phyloP scores from a whole-genome alignment of 805 yeast genomes.

The Debaryomyces hansenii region DNA sequence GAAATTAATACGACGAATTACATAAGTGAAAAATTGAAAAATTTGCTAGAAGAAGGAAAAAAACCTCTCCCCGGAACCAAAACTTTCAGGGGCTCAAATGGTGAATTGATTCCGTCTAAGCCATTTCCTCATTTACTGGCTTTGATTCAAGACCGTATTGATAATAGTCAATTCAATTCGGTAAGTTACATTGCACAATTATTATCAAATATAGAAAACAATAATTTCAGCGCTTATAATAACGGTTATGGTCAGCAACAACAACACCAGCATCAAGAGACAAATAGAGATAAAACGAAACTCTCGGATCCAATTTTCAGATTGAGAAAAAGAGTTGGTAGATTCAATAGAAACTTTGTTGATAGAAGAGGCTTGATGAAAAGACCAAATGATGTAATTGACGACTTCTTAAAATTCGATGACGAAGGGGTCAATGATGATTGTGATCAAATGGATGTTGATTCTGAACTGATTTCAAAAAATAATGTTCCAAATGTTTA shows the following conservation, averaged over 20 bases:
- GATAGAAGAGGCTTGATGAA: constrained; percentile 65
- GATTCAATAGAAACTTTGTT: constrained; percentile 66
- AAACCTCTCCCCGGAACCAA: constrained; percentile 44
- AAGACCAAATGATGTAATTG: constrained; percentile 33
- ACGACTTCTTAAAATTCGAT: constrained; percentile 42
- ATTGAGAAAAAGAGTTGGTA: constrained; percentile 72
- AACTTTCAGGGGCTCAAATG: constrained; percentile 50
- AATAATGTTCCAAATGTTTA: constrained; percentile 38
- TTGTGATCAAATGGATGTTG: constrained; percentile 22
- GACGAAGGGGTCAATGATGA: constrained; percentile 21
- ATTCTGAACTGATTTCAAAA: constrained; percentile 15
- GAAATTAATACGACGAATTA: constrained; percentile 64
- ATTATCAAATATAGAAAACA: constrained; percentile 37
- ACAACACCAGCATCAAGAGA: constrained; percentile 11
- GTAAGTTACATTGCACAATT: constrained; percentile 40
- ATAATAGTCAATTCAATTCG: constrained; percentile 18
- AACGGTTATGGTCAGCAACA: constrained; percentile 33
- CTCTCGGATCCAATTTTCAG: constrained; percentile 55
- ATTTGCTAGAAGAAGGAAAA: constrained; percentile 45
- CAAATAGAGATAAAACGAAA: constrained; percentile 22
- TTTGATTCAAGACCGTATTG: constrained; percentile 28
- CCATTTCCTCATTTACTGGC: constrained; percentile 51
- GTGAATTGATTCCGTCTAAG: constrained; percentile 48
- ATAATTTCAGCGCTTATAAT: constrained; percentile 39
- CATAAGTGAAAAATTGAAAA: constrained; percentile 40